Percentiles rank a stretch among this genome's conserved stretches.
These are phyloP conservation scores for Fomitiporia mediterranea DNA, from an alignment of 1,284 basidiomycete genomes.

Conservation along the genomic window DNA sequence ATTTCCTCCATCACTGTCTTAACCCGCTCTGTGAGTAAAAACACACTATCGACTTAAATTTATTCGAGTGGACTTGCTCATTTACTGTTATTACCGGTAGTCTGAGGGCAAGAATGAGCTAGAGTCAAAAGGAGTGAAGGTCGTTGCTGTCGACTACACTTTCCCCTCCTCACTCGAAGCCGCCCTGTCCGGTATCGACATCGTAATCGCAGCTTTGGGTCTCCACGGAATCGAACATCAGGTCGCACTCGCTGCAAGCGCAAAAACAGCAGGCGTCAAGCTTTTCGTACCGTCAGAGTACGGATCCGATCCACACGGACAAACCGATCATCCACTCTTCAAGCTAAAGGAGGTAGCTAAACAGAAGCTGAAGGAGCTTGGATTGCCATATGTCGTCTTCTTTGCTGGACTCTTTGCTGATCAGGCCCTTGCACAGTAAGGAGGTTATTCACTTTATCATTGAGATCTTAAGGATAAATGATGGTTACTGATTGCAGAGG, in stretches of 20 bases:
- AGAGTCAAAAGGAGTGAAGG: conserved; percentile 25
- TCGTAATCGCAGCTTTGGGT: conserved; percentile 34
- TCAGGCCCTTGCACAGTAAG: conserved; percentile 16
- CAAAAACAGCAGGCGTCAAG: conserved; percentile 35
- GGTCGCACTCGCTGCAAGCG: conserved; percentile 32
- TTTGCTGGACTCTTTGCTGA: conserved; percentile 29
- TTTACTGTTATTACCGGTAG: neutral
- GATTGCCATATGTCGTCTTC: conserved; percentile 30
- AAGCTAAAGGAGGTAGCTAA: conserved; percentile 15
- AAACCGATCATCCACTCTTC: conserved; percentile 22
- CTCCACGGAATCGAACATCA: conserved; percentile 28
- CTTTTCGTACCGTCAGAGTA: conserved; percentile 39
- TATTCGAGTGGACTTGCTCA: neutral
- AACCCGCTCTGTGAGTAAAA: conserved; percentile 21
- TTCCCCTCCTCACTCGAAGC: conserved; percentile 28
- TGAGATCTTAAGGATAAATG: conserved; percentile 22
- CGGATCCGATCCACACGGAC: conserved; percentile 27
- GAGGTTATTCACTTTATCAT: neutral
- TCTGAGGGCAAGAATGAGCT: neutral
- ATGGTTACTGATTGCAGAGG: conserved; percentile 14
- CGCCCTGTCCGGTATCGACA: conserved; percentile 30
- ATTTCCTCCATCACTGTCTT: conserved; percentile 17
- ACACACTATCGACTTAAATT: conserved; percentile 17
- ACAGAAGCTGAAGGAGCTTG: conserved; percentile 31
- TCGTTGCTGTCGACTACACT: conserved; percentile 31